Evolutionary conservation across 148 eudicot species (phyloP).

Genomic region (Gaultheria prostrata): DNA sequence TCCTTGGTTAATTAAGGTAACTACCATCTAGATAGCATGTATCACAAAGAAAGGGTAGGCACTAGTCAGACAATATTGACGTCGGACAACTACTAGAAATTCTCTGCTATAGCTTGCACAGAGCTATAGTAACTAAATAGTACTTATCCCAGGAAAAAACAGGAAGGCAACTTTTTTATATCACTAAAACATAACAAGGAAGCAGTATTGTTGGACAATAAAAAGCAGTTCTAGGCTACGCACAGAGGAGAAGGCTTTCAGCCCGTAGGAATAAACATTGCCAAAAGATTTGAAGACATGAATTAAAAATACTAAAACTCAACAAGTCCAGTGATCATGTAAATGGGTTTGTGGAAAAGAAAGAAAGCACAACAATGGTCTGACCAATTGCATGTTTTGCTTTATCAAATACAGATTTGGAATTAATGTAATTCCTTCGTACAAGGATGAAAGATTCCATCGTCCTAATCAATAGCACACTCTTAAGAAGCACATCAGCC

Average conservation of each 20-base stretch:
- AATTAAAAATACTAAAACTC: neutral
- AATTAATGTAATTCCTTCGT: neutral
- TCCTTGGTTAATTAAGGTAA: neutral
- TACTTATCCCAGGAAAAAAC: neutral
- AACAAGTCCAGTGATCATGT: neutral
- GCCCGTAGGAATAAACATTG: neutral
- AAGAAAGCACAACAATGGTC: neutral
- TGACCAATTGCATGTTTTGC: neutral
- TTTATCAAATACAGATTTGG: neutral
- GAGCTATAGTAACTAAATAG: neutral
- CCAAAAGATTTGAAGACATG: neutral
- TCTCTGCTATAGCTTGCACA: neutral
- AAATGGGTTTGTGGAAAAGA: neutral
- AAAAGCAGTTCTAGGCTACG: neutral
- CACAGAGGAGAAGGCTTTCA: neutral
- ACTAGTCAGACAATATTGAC: neutral
- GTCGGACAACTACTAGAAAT: neutral
- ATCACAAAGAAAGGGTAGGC: neutral
- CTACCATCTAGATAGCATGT: neutral
- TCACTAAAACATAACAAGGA: neutral
- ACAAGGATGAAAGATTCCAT: neutral
- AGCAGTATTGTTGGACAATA: neutral
- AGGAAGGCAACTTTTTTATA: neutral
- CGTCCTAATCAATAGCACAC: neutral
- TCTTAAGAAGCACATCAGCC: neutral